A percentile compares a stretch with the other conserved stretches of the same genome.
These are phyloP conservation scores for Acer yangbiense DNA, from an alignment of 345 rosid genomes.

Conservation along the genomic window DNA sequence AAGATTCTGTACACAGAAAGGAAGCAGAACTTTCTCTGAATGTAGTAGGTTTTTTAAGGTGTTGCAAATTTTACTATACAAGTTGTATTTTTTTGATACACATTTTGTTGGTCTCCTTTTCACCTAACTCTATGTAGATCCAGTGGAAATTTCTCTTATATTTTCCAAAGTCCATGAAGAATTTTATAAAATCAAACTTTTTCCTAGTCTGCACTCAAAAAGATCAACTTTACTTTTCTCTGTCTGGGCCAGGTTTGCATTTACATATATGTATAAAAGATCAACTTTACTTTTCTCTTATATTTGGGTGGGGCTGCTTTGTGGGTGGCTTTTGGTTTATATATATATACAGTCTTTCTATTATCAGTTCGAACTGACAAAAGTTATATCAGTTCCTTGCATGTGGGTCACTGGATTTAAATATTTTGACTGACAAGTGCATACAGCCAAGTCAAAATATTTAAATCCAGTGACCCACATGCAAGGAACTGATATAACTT, in stretches of 20 bases:
- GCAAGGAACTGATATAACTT: no score
- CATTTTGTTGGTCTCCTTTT: not conserved
- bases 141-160: not conserved
- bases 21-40: slow-evolving; percentile 7
- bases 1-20: not conserved
- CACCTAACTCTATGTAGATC: not conserved
- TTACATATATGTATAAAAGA: no score
- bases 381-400: no score
- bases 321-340: no score
- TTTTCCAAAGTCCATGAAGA: not conserved
- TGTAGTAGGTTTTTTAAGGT: not conserved
- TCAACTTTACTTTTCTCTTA: no score
- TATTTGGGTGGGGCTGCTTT: no score
- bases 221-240: not conserved
- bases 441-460: no score
- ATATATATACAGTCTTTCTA: no score
- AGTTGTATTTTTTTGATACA: not conserved
- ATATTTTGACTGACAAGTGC: no score
- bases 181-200: not conserved
- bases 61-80: not conserved
- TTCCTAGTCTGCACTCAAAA: not conserved
- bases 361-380: no score
- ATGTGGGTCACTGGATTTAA: no score
- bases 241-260: not conserved
- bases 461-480: no score